These are phyloP conservation scores for Bombardia bombarda DNA, from an alignment of 495 filamentous ascomycete genomes.

Conservation along the genomic window DNA sequence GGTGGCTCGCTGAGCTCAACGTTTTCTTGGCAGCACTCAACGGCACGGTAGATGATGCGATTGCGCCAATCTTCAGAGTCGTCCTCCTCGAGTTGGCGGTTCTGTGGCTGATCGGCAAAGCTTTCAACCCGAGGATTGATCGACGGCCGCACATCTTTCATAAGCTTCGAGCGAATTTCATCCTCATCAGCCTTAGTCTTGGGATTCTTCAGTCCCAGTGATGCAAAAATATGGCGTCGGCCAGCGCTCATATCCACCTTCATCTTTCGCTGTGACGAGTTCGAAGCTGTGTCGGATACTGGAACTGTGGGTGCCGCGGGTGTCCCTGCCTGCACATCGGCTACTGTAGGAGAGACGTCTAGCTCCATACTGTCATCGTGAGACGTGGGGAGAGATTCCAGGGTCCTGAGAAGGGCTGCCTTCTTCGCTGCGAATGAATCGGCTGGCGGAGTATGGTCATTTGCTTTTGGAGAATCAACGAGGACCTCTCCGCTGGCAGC, in stretches of 20 bases:
- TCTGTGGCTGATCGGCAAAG: not conserved
- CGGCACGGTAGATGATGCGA: conserved; percentile 63
- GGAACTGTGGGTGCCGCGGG: too few relatives aligned
- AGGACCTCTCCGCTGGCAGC: too few relatives aligned
- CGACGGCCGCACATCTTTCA: conserved; percentile 28
- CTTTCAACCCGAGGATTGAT: conserved; percentile 12
- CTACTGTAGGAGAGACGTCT: not conserved
- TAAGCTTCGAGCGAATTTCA: conserved; percentile 49
- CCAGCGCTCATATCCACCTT: conserved; percentile 57
- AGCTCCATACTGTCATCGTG: not conserved
- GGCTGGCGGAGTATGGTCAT: too few relatives aligned
- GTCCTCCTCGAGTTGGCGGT: conserved; percentile 12
- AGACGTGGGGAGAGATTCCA: not conserved
- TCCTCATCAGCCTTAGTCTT: conserved; percentile 61
- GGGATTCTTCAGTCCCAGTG: conserved; percentile 61
- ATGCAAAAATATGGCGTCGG: conserved; percentile 61
- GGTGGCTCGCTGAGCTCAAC: conserved; percentile 68
- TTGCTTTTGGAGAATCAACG: too few relatives aligned
- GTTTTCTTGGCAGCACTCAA: conserved; percentile 75
- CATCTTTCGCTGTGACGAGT: conserved; percentile 8
- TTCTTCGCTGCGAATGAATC: conserved; percentile 15
- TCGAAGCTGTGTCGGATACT: not conserved
- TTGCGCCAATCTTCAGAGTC: conserved; percentile 56
- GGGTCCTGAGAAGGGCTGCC: conserved; percentile 11
- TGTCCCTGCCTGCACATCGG: too few relatives aligned